Evolutionary conservation across 176 grass and related monocot genomes (phyloP).

Genomic region (Secale cereale): DNA sequence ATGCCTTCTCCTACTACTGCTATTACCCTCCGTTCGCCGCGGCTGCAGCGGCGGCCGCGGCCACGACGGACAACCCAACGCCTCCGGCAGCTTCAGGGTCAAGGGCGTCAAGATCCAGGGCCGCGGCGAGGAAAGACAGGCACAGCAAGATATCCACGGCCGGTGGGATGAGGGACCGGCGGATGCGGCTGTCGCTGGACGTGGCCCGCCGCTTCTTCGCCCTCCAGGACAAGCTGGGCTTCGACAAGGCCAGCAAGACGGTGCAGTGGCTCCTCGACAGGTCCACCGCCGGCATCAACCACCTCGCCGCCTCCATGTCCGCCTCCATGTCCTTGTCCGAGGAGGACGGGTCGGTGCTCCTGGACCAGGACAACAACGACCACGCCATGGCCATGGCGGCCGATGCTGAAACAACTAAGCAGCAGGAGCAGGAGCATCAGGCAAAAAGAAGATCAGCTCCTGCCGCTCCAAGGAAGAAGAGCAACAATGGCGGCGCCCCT

Average conservation of each 20-base stretch:
- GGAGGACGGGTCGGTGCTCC: constrained; percentile 18
- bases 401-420: not conserved
- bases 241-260: constrained; percentile 57
- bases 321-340: not conserved
- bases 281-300: constrained; percentile 30
- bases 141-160: constrained; percentile 47
- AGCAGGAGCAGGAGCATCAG: not conserved
- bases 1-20: not conserved
- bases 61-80: not conserved
- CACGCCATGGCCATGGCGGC: not conserved
- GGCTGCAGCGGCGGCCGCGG: not conserved
- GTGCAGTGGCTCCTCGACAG: constrained; percentile 43
- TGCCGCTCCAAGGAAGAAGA: constrained; percentile 19
- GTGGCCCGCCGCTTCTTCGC: constrained; percentile 38
- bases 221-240: constrained; percentile 47
- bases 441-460: not conserved
- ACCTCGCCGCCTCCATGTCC: constrained; percentile 13
- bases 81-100: not conserved
- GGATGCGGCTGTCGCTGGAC: constrained; percentile 42
- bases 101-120: not conserved
- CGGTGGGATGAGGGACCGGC: constrained; percentile 31
- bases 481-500: not conserved
- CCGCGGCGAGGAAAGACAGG: not conserved
- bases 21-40: not conserved
- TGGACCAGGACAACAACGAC: not conserved